Base-by-base conservation (phyloP, 768 basidiomycete genomes). In the Suillus plorans region DNA sequence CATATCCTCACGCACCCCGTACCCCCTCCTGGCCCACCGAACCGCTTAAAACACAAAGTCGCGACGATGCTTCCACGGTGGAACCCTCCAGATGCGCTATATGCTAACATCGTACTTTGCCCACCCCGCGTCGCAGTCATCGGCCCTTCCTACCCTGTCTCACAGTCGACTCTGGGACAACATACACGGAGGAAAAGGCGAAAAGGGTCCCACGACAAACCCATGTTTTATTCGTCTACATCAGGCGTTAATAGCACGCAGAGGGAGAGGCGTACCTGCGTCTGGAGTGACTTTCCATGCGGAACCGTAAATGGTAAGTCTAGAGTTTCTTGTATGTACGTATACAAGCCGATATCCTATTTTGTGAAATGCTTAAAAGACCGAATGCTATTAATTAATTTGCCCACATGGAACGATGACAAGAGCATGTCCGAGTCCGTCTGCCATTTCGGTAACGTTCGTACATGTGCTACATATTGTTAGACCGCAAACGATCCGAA, bases 1-100 rank as follows among this genome's bases (percentile, higher is more conserved):
- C 88, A 92, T 68, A 88, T 92, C 65, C 82, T 92, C 59, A 91
- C 88, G 0, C 86, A 92, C 68, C 88, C 89, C 1, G 84, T 87
- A 0, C 78, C 86, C 0, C 72, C 82, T 61, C 78, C 81, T 0
- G 78, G 79, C 7, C 69, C 84, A 12, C 77, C 85, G 3, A 90
- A 86, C 62, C 86, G 87, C 37, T 77, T 86, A 5, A 84, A 89
- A 52, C 91, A 93, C 77, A n/a, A n/a, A 70, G 87, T 92, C n/a
- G 87, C 89, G 5, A 86, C 92, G 84, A 82, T 88, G 0, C 78
- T 93, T 28, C 78, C 88, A 12, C 84, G 90, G 5, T 92, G 90
- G 90, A 88, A 90, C 28, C 75, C 86, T 12, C 80, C 89, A 4
- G 85, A 89, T 66, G 87, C 89, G 4, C 73, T 92, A 52, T 92